Evolutionary conservation across 495 filamentous ascomycete genomes (phyloP).

Genomic region (Penicillium atrosanguineum): DNA sequence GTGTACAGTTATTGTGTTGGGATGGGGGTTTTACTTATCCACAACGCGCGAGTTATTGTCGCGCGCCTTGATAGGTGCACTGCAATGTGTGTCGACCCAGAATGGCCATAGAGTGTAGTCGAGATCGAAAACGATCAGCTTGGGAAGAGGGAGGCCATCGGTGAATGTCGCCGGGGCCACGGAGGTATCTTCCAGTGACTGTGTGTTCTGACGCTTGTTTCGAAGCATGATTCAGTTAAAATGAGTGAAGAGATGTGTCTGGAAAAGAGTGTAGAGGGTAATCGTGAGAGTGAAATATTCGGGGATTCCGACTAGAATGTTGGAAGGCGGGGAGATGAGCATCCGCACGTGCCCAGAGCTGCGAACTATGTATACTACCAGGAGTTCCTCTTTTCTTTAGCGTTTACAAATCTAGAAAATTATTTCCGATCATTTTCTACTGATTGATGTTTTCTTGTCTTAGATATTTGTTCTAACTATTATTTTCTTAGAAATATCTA

Average conservation of each 20-base stretch:
- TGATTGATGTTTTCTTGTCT: too few relatives aligned
- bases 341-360: background rate
- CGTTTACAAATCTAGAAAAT: too few relatives aligned
- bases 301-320: background rate
- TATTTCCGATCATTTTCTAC: too few relatives aligned
- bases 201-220: conserved; percentile 37
- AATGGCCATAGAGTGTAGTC: conserved; percentile 98
- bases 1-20: background rate
- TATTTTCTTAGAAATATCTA: too few relatives aligned
- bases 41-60: conserved; percentile 53
- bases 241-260: background rate
- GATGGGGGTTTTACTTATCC: conserved; percentile 37
- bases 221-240: conserved; percentile 26
- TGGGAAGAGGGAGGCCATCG: conserved; percentile 79
- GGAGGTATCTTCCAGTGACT: conserved; percentile 38
- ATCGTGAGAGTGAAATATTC: background rate
- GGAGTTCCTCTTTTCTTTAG: background rate
- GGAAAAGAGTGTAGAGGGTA: background rate
- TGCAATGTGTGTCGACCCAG: conserved; percentile 93
- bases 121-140: conserved; percentile 85
- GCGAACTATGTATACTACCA: too few relatives aligned
- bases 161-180: conserved; percentile 60
- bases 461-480: too few relatives aligned
- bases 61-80: conserved; percentile 68
- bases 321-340: background rate